Percentiles rank a stretch among this genome's conserved stretches.
Evolutionary conservation across 2,329 filamentous ascomycete genomes (phyloP).

Genomic region (Sclerotinia subarctica): DNA sequence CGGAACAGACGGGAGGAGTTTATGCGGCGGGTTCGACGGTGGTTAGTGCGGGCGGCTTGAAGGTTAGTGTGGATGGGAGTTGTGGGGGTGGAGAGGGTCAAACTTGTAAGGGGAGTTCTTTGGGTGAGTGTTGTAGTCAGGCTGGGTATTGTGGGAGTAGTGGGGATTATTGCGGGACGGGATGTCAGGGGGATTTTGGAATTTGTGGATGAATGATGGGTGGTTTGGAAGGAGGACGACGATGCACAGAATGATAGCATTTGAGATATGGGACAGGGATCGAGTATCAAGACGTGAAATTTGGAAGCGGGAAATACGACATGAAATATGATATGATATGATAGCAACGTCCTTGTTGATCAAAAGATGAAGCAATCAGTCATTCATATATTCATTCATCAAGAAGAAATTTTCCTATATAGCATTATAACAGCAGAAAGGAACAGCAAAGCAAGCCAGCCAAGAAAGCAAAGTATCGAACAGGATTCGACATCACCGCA

Average conservation of each 20-base stretch:
- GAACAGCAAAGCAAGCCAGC: no score
- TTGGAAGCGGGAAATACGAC: neutral
- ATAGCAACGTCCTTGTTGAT: neutral
- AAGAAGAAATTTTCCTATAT: neutral
- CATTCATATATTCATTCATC: neutral
- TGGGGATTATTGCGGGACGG: neutral
- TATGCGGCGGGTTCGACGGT: conserved; percentile 3
- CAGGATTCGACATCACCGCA: neutral
- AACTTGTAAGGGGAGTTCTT: conserved; percentile 16
- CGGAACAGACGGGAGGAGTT: neutral
- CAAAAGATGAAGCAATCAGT: neutral
- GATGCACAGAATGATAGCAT: neutral
- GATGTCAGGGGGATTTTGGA: conserved; percentile 11
- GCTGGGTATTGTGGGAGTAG: conserved; percentile 3
- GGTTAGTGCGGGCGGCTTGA: neutral
- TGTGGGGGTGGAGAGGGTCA: conserved; percentile 7
- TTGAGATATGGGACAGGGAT: neutral
- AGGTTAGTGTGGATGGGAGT: conserved; percentile 4
- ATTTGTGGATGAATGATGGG: conserved; percentile 4
- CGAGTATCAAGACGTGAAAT: neutral
- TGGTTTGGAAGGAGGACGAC: neutral
- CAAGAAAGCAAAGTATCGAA: neutral
- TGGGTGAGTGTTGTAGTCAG: conserved; percentile 16
- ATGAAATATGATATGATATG: neutral
- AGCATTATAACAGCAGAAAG: neutral